A percentile compares a stretch with the other conserved stretches of the same genome.
Conservation (phyloP, 768 basidiomycete genomes). For the Clavaria fumosa region DNA sequence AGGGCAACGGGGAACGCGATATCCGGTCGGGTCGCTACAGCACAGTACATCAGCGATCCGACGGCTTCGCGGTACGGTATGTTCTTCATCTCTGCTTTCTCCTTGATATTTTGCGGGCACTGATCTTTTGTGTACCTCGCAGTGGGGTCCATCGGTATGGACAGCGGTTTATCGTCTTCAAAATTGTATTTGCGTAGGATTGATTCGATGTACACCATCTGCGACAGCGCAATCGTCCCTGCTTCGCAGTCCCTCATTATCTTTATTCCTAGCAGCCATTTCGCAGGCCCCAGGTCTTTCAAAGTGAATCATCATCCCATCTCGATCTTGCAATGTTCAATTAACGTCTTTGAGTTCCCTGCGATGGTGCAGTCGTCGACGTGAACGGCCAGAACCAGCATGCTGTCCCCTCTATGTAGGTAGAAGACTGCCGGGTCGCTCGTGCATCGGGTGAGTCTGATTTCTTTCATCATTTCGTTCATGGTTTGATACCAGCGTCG, state of each 20-base stretch:
- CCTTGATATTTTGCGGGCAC: constrained; percentile 12
- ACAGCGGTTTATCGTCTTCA: constrained; percentile 13
- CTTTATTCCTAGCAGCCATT: constrained; percentile 12
- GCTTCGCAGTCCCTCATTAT: constrained; percentile 8
- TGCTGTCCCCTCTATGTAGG: constrained; percentile 4
- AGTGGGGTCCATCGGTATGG: constrained; percentile 16
- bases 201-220: constrained; percentile 19
- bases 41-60: constrained; percentile 20
- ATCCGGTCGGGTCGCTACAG: constrained; percentile 20
- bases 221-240: constrained; percentile 15
- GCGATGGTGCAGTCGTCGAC: constrained; percentile 21
- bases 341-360: constrained; percentile 7
- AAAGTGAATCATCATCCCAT: constrained; percentile 12
- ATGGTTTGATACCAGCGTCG: constrained; percentile 16
- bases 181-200: constrained; percentile 15
- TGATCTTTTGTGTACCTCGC: constrained; percentile 9
- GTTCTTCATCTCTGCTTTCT: constrained; percentile 13
- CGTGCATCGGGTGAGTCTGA: constrained; percentile 12
- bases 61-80: constrained; percentile 17
- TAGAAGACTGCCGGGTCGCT: constrained; percentile 17
- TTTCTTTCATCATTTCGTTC: constrained; percentile 3
- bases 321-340: constrained; percentile 14
- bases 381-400: constrained; percentile 15
- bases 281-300: constrained; percentile 10
- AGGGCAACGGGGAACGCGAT: constrained; percentile 18